Base-by-base conservation (phyloP, 2,329 filamentous ascomycete genomes). In the Emericellopsis atlantica region DNA sequence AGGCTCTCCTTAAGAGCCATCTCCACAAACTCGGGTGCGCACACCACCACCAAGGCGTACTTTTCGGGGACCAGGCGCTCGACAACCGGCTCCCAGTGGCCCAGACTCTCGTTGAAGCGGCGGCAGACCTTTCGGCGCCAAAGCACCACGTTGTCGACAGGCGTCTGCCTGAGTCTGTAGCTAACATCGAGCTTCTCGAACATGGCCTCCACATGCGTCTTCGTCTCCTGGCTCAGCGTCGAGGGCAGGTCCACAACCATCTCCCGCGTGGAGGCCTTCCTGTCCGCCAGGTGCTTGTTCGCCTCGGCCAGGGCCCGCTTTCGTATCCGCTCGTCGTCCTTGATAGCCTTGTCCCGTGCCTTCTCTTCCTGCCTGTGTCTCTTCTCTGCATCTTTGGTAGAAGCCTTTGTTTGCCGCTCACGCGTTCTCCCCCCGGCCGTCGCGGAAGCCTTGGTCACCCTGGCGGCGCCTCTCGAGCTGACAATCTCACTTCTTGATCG, bases 191-290 rank as follows among this genome's bases (percentile, higher is more conserved):
- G 72, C 4, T 56, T 55, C 22, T 58, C 51, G 43, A 64, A 58
- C 39, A 73, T 55, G 9, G 76, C 70, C 12, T 67, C 59, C 3
- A 78, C 51, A 37, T 73, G 70, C 2, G 65, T 56, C 21, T 54
- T 62, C 21, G 70, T 53, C 1, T 58, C 62, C 0, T 66, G 56
- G 18, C 70, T 59, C 1, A 90, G 60, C 2, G 68, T 70, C 0
- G 61, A 58, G 0, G 84, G 73, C 21, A 90, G 62, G 49, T 85
- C 75, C 2, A 87, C 69, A 39, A 90, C 79, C 84, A 92, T 90
- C 56, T 92, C 84, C 0, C 72, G 72, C 0, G 78, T 74, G 0
- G 83, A 82, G 0, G 79, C 63, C 49, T 84, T 86, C 60, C 85
- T 87, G 59, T 87, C 79, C 0, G 75, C 77, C 40, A 77, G 76